Base-by-base conservation (phyloP, 352 stramenopile species). In the Phytopythium helicoides region DNA sequence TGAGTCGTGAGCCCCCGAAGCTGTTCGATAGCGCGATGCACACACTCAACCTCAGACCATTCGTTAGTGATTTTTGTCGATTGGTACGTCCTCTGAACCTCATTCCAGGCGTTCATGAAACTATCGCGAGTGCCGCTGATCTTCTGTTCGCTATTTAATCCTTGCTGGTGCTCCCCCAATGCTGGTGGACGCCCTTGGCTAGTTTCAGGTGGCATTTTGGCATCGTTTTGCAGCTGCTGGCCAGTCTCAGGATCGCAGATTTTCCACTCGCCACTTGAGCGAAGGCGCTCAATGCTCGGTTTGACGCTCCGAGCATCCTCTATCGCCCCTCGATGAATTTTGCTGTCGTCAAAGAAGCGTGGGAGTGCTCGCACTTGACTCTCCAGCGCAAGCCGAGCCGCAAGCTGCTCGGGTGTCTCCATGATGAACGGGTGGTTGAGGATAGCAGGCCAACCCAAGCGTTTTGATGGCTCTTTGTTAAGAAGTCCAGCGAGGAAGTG, bases 361-460 rank as follows among this genome's bases (percentile, higher is more conserved):
- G 81, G 84, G 3, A 90, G 58, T 2, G 64, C 46, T 8, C 76
- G 81, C 26, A 89, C 76, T 60, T 87, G 68, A 15, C 64, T 57
- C 49, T 89, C 80, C 0, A 89, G 66, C 18, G 77, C 52, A 35
- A 80, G 39, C 5, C 81, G 70, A 10, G 60, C 64, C 18, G 68
- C 46, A 0, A 77, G 44, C 48, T 97, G 85, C 19, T 86, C 71
- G 7, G 76, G 57, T 18, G 84, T 96, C 65, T 97, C 88, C 2
- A 70, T 56, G 18, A 97, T 80, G 52, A 98, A 97, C 7, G 90
- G 87, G 49, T 98, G 92, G 6, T 81, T 19, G 12, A 98, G 64
- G 33, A 98, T 92, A 28, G 89, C 71, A 6, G 92, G 91, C 93
- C 93, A 98, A 4, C 71, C 82, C 16, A 97, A 67, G 37, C 94